phyloP scores from a whole-genome alignment of 306 rosid genomes.

The Glycine latifolia region DNA sequence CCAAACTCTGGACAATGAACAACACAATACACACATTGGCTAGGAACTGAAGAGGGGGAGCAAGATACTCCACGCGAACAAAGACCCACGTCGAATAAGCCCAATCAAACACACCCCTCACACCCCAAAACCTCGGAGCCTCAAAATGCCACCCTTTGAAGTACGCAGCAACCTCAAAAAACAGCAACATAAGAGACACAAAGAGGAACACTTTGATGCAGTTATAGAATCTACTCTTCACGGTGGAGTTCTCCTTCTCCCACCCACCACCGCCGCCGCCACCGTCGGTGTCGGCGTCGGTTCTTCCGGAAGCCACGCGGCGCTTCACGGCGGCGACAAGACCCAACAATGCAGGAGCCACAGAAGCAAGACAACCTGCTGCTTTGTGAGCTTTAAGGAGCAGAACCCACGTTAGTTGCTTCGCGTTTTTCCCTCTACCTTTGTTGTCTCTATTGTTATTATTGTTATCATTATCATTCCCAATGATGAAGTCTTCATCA shows the following conservation, averaged over 20 bases:
- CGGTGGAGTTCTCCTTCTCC: constrained; percentile 58
- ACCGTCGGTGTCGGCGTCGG: constrained; percentile 54
- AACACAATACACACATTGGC: constrained; percentile 78
- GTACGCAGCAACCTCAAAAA: constrained; percentile 77
- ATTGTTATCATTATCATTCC: background rate
- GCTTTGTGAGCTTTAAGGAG: constrained; percentile 93
- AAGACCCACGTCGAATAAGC: constrained; percentile 75
- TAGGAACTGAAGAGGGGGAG: constrained; percentile 83
- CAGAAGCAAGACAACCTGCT: constrained; percentile 81
- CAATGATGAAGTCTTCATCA: constrained; percentile 68
- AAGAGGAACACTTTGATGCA: constrained; percentile 68
- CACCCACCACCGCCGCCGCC: constrained; percentile 45
- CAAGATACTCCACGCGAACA: constrained; percentile 78
- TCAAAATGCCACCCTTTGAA: constrained; percentile 82
- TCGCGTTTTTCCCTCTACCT: constrained; percentile 78
- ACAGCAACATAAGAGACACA: constrained; percentile 63
- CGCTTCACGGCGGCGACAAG: constrained; percentile 67
- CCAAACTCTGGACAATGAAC: constrained; percentile 82
- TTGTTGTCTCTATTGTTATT: constrained; percentile 41
- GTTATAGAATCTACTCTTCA: constrained; percentile 59
- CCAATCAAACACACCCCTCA: constrained; percentile 70
- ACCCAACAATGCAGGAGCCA: constrained; percentile 68
- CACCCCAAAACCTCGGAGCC: constrained; percentile 60
- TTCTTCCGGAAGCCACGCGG: constrained; percentile 74
- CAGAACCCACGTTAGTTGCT: constrained; percentile 93